Conservation (phyloP, 148 eudicot species). For the Spergularia bocconei region DNA sequence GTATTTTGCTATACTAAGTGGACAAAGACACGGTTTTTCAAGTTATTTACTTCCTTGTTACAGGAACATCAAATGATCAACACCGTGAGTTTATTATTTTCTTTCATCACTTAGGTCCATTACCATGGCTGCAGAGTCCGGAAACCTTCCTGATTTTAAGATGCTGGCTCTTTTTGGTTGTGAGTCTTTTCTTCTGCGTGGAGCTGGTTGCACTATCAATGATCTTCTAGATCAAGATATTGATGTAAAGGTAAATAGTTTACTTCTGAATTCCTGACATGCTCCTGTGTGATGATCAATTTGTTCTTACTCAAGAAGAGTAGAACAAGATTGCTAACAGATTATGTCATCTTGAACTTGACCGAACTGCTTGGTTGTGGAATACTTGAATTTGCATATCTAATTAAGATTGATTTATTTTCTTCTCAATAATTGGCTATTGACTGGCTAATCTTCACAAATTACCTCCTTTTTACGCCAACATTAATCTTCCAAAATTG, state of each 20-base stretch:
- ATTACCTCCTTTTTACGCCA: neutral
- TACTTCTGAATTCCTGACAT: neutral
- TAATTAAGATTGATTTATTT: neutral
- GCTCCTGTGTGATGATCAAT: neutral
- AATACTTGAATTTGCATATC: neutral
- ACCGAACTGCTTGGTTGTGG: no score
- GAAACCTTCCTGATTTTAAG: slow-evolving; percentile 76
- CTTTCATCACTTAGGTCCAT: slow-evolving; percentile 60
- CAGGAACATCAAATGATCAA: neutral
- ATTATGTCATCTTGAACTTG: neutral
- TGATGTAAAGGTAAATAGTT: slow-evolving; percentile 50
- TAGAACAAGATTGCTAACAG: neutral
- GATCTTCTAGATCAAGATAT: slow-evolving; percentile 74
- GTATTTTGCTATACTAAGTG: neutral
- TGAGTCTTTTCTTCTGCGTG: slow-evolving; percentile 73
- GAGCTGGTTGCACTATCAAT: slow-evolving; percentile 77
- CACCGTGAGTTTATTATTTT: neutral
- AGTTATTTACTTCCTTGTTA: neutral
- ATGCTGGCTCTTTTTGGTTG: slow-evolving; percentile 60
- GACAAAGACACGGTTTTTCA: neutral
- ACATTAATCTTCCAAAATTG: neutral
- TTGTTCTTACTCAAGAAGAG: neutral
- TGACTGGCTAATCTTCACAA: neutral
- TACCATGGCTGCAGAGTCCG: slow-evolving; percentile 75
- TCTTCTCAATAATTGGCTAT: neutral